These are phyloP conservation scores for Ascochyta rabiei DNA, from an alignment of 2,329 filamentous ascomycete species.

Conservation along the genomic window DNA sequence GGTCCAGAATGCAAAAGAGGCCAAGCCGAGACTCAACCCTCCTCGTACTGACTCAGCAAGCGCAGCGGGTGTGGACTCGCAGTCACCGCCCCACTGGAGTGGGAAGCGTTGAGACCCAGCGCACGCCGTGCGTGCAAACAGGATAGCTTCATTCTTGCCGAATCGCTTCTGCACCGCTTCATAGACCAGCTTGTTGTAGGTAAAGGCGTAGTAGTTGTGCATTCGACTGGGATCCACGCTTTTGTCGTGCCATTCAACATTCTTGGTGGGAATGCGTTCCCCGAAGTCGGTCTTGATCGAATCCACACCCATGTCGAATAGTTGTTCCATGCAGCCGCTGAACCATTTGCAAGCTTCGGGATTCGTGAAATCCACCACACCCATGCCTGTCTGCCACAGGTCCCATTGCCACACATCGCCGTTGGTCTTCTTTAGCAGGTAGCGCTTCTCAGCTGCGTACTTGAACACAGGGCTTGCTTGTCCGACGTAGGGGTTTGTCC, in stretches of 20 bases:
- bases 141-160: constrained; percentile 62
- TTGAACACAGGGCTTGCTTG: constrained; percentile 71
- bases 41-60: constrained; percentile 74
- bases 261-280: constrained; percentile 70
- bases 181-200: constrained; percentile 74
- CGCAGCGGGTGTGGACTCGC: constrained; percentile 74
- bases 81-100: constrained; percentile 72
- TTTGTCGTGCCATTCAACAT: constrained; percentile 68
- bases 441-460: constrained; percentile 68
- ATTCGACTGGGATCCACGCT: constrained; percentile 67
- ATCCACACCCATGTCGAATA: constrained; percentile 74
- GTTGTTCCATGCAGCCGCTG: constrained; percentile 62
- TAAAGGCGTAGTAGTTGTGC: constrained; percentile 79
- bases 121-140: constrained; percentile 71
- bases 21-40: constrained; percentile 67
- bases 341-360: constrained; percentile 72
- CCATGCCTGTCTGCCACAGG: constrained; percentile 79
- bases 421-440: constrained; percentile 70
- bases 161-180: constrained; percentile 63
- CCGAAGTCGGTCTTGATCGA: constrained; percentile 79
- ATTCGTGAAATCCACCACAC: constrained; percentile 75
- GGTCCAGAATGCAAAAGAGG: constrained; percentile 71
- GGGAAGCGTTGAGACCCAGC: constrained; percentile 74
- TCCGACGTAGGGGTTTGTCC: constrained; percentile 77
- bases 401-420: constrained; percentile 79